Percentiles rank a stretch among this genome's conserved stretches.
Evolutionary conservation across 192 early-diverging fungal species (phyloP).

Genomic region (Backusella macrospora): DNA sequence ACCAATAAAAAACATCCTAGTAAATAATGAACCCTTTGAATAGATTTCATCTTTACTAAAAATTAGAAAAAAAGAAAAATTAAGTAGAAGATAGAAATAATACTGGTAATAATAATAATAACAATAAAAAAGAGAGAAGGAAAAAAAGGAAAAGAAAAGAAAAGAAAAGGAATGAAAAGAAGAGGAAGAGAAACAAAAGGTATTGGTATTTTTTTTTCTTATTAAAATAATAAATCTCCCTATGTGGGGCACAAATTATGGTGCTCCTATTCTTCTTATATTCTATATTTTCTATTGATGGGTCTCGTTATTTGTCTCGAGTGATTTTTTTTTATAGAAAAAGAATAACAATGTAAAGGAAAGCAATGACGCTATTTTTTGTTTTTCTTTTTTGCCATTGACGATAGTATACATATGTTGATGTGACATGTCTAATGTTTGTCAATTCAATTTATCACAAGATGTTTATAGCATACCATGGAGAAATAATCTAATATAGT

Average conservation of each 20-base stretch:
- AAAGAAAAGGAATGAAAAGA: neutral
- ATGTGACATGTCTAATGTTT: neutral
- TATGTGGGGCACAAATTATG: slow-evolving; percentile 4
- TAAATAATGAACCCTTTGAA: slow-evolving; percentile 12
- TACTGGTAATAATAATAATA: neutral
- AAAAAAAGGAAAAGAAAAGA: neutral
- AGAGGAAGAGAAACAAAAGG: neutral
- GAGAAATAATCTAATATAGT: neutral
- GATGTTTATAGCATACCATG: slow-evolving; percentile 1
- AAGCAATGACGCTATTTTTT: neutral
- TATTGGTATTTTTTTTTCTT: slow-evolving; percentile 1
- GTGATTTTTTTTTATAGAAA: slow-evolving; percentile 4
- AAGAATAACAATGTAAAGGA: neutral
- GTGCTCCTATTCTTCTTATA: neutral
- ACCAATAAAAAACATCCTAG: neutral
- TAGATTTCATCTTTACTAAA: slow-evolving; percentile 16
- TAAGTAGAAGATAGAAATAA: neutral
- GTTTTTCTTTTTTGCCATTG: neutral
- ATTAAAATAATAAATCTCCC: slow-evolving; percentile 12
- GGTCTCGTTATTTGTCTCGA: neutral
- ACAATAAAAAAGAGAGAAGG: neutral
- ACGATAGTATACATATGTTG: neutral
- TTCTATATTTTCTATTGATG: neutral
- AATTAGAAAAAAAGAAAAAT: neutral
- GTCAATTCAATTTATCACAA: neutral